phyloP scores from a whole-genome alignment of 2,329 filamentous ascomycete genomes.

The Claviceps pazoutovae region DNA sequence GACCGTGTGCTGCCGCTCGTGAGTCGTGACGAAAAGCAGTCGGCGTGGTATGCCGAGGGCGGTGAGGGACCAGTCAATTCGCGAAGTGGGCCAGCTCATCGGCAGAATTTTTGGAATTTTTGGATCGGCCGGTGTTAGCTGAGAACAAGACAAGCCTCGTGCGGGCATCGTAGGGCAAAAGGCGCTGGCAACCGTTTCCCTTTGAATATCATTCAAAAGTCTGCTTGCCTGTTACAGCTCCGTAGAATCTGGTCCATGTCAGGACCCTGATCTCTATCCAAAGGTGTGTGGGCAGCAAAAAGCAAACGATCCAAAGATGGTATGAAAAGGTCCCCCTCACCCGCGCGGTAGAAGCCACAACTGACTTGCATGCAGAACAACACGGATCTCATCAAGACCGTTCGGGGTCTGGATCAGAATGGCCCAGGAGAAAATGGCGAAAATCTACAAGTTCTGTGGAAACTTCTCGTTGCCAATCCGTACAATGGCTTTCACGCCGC shows the following conservation, averaged over 20 bases:
- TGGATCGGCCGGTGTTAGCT: constrained; percentile 11
- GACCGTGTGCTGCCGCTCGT: constrained; percentile 20
- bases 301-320: background rate
- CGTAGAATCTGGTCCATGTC: background rate
- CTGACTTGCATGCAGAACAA: constrained; percentile 13
- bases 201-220: background rate
- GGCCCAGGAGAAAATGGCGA: constrained; percentile 29
- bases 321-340: background rate
- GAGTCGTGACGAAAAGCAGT: constrained; percentile 20
- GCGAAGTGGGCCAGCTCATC: constrained; percentile 11
- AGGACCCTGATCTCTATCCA: background rate
- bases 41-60: constrained; percentile 27
- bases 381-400: constrained; percentile 34
- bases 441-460: constrained; percentile 37
- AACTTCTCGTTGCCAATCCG: constrained; percentile 27
- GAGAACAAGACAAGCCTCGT: no score
- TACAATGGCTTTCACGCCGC: constrained; percentile 34
- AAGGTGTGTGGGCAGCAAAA: background rate
- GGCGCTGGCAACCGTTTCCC: background rate
- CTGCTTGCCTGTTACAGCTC: background rate
- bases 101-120: constrained; percentile 31
- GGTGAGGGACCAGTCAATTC: constrained; percentile 21
- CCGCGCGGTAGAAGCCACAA: background rate
- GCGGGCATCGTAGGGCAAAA: no score
- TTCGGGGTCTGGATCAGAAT: constrained; percentile 41